phyloP scores from a whole-genome alignment of 2,329 filamentous ascomycete genomes.

The Ophiostoma piceae region DNA sequence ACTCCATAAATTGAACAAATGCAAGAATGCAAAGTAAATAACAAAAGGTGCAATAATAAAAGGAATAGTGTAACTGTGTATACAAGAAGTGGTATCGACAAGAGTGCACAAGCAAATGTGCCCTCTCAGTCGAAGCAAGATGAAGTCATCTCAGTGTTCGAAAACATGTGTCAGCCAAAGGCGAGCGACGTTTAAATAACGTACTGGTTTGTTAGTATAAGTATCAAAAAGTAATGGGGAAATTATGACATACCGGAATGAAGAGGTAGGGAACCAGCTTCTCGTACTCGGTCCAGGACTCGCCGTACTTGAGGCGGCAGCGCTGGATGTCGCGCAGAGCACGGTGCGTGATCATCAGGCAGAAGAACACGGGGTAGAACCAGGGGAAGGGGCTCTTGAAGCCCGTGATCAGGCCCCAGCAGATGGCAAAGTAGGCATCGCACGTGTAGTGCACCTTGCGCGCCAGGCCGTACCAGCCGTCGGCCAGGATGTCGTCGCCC shows the following conservation, averaged over 20 bases:
- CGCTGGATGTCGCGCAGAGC: conserved; percentile 69
- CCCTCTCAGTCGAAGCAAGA: not conserved
- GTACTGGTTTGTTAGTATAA: not conserved
- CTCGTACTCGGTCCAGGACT: conserved; percentile 30
- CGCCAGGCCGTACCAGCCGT: conserved; percentile 72
- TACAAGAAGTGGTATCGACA: not conserved
- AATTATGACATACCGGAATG: conserved; percentile 37
- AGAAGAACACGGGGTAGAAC: conserved; percentile 86
- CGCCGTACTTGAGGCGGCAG: conserved; percentile 70
- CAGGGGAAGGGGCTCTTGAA: conserved; percentile 78
- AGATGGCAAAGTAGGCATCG: conserved; percentile 70
- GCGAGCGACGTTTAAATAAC: conserved; percentile 3
- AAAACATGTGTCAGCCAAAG: not conserved
- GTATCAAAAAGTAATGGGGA: too few relatives aligned
- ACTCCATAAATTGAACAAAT: conserved; percentile 4
- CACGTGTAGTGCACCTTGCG: conserved; percentile 77
- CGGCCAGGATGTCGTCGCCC: conserved; percentile 65
- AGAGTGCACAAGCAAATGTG: not conserved
- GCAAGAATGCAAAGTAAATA: not conserved
- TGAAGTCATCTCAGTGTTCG: not conserved
- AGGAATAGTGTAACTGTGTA: not conserved
- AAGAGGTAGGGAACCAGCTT: conserved; percentile 32
- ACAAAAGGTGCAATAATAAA: conserved; percentile 1
- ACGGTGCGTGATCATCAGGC: conserved; percentile 74
- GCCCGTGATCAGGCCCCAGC: conserved; percentile 76